Evolutionary conservation across 192 early-diverging fungal genomes (phyloP).

Genomic region (Blastocladiella britannica): DNA sequence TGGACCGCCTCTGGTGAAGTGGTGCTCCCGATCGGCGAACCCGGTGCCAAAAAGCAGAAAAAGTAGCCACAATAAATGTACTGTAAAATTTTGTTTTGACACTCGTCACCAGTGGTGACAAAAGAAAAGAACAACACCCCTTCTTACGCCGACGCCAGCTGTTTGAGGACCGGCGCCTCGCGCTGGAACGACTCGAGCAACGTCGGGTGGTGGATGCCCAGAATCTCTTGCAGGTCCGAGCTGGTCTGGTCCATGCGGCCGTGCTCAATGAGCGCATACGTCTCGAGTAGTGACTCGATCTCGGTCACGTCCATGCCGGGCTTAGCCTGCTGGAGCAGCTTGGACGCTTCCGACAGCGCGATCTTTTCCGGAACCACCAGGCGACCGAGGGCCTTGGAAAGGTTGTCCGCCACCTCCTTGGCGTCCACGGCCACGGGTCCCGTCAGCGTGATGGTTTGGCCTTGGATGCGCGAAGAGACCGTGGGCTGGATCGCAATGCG

Average conservation of each 20-base stretch:
- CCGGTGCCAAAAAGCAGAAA: no score
- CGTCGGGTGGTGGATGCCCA: background rate
- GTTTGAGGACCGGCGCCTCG: background rate
- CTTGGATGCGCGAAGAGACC: background rate
- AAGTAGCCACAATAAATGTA: no score
- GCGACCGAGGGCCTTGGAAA: background rate
- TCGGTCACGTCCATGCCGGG: background rate
- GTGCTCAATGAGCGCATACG: background rate
- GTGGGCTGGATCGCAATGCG: background rate
- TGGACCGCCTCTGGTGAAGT: no score
- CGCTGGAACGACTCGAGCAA: background rate
- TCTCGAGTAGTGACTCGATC: background rate
- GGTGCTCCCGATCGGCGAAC: no score
- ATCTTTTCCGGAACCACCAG: background rate
- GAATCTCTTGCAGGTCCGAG: background rate
- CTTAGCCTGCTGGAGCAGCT: background rate
- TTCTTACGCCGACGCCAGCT: no score
- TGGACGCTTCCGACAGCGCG: background rate
- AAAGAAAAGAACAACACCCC: no score
- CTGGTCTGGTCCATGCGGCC: background rate
- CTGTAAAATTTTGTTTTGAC: no score
- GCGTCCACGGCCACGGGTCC: background rate
- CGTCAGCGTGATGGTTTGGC: background rate
- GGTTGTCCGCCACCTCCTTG: background rate
- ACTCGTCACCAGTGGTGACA: no score